Conservation (phyloP, 139 green algal species). For the Coccomyxa sp. region DNA sequence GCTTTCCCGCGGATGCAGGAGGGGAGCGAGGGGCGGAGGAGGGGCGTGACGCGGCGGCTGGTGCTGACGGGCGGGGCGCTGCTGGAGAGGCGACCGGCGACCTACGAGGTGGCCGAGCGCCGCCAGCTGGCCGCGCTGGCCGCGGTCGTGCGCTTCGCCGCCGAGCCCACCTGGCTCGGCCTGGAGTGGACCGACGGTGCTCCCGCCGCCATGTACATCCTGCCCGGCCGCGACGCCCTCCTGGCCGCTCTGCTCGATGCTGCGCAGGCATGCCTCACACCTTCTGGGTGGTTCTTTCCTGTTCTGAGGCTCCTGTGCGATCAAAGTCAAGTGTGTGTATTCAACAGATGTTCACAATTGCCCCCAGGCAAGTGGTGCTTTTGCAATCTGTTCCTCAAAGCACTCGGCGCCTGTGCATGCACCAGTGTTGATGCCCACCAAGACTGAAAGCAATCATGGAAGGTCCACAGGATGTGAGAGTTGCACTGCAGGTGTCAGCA, state of each 20-base stretch:
- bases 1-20: not conserved
- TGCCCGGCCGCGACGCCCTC: constrained; percentile 59
- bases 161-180: constrained; percentile 67
- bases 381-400: no score
- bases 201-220: constrained; percentile 50
- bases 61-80: constrained; percentile 57
- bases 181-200: constrained; percentile 72
- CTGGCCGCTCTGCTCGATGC: constrained; percentile 63
- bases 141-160: constrained; percentile 35
- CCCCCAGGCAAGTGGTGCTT: no score
- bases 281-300: not conserved
- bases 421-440: no score
- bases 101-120: constrained; percentile 51
- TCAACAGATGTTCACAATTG: no score
- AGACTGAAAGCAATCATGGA: no score
- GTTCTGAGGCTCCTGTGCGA: not conserved
- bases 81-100: constrained; percentile 53
- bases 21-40: not conserved
- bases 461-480: not conserved
- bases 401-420: no score
- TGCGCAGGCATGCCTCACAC: constrained; percentile 43
- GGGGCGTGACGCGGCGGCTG: constrained; percentile 39
- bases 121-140: constrained; percentile 35
- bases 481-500: constrained; percentile 11
- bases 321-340: no score